Percentiles rank a stretch among this genome's conserved stretches.
Evolutionary conservation across 129 eudicot genomes (phyloP).

Genomic region (Ambrosia artemisiifolia): DNA sequence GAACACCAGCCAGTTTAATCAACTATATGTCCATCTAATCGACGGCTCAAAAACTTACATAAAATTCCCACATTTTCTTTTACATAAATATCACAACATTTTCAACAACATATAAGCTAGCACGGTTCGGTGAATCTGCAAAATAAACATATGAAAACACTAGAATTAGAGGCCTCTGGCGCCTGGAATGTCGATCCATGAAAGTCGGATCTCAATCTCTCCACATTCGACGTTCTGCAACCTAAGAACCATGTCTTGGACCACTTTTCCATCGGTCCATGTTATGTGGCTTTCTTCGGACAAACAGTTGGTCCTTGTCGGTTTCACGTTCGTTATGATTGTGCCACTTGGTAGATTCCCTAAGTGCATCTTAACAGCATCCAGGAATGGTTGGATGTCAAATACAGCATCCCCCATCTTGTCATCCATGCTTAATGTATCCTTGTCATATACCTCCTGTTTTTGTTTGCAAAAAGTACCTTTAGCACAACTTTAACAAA

Average conservation of each 20-base stretch:
- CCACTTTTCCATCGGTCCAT: slow-evolving; percentile 44
- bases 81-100: neutral
- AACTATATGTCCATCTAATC: neutral
- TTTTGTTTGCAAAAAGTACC: slow-evolving; percentile 7
- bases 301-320: slow-evolving; percentile 49
- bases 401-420: slow-evolving; percentile 61
- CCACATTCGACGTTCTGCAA: slow-evolving; percentile 50
- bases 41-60: neutral
- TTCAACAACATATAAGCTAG: neutral
- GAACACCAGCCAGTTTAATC: too few species aligned
- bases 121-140: neutral
- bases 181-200: slow-evolving; percentile 61
- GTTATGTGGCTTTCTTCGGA: slow-evolving; percentile 57
- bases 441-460: slow-evolving; percentile 55
- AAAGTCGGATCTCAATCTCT: slow-evolving; percentile 50
- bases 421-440: slow-evolving; percentile 52
- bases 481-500: neutral
- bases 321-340: slow-evolving; percentile 40
- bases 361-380: slow-evolving; percentile 44
- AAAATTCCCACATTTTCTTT: neutral
- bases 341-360: slow-evolving; percentile 37
- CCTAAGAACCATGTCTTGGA: slow-evolving; percentile 57
- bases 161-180: slow-evolving; percentile 26
- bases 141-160: neutral
- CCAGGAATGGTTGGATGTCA: slow-evolving; percentile 46